Evolutionary conservation across 2,329 filamentous ascomycete species (phyloP).

Genomic region (Pseudogymnoascus sp.): DNA sequence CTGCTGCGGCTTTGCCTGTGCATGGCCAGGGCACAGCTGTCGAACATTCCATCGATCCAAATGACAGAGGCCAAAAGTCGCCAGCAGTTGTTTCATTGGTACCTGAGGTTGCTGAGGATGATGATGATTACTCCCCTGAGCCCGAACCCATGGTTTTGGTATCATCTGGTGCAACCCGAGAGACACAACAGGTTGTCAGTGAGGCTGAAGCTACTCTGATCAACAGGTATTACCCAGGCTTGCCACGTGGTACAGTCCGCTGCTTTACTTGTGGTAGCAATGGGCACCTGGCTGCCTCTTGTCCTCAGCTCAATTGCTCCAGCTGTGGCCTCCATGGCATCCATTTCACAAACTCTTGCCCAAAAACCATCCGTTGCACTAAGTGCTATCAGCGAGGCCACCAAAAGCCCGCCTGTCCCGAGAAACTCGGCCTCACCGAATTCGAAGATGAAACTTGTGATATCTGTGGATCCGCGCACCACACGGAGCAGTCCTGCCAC

Average conservation of each 20-base stretch:
- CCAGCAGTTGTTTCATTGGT: not conserved
- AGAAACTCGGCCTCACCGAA: constrained; percentile 45
- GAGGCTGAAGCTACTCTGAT: not conserved
- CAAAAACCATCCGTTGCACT: constrained; percentile 40
- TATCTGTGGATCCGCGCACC: constrained; percentile 46
- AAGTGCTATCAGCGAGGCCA: constrained; percentile 60
- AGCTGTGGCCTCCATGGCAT: constrained; percentile 36
- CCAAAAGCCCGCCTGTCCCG: constrained; percentile 39
- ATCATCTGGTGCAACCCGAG: not conserved
- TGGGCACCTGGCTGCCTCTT: constrained; percentile 39
- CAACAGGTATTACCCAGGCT: constrained; percentile 1
- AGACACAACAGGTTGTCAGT: not conserved
- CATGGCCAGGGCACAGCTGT: not conserved
- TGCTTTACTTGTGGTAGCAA: constrained; percentile 44
- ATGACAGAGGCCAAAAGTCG: not conserved
- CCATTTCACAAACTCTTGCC: constrained; percentile 45
- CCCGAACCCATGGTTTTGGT: not conserved
- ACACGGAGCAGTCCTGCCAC: constrained; percentile 52
- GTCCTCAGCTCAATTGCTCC: constrained; percentile 39
- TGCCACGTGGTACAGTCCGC: constrained; percentile 19
- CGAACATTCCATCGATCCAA: not conserved
- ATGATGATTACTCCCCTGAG: constrained; percentile 1
- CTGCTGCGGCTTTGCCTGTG: not conserved
- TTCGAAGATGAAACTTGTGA: constrained; percentile 51
- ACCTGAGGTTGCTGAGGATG: not conserved